These are phyloP conservation scores for Zymoseptoria crescenta DNA, from an alignment of 2,329 filamentous ascomycete genomes.

Conservation along the genomic window DNA sequence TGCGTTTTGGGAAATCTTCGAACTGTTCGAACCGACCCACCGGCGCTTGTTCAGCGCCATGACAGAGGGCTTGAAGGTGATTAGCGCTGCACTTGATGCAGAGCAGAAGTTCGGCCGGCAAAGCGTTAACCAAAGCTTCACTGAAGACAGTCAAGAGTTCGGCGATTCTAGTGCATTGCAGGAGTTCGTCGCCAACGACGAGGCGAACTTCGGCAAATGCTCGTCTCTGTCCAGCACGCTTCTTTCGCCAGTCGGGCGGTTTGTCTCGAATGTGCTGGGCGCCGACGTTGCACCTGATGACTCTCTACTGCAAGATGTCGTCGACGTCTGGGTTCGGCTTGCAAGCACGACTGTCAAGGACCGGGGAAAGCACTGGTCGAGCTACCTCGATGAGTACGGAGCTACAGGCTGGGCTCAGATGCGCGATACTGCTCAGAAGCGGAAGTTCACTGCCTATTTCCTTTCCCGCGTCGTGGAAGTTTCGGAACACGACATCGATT, in stretches of 20 bases:
- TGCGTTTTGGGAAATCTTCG: constrained; percentile 37
- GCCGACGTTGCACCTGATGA: constrained; percentile 50
- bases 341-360: constrained; percentile 41
- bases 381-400: constrained; percentile 49
- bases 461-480: constrained; percentile 34
- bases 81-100: constrained; percentile 34
- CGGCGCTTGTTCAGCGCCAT: constrained; percentile 39
- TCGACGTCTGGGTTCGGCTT: constrained; percentile 49
- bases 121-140: constrained; percentile 29
- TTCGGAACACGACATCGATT: constrained; percentile 37
- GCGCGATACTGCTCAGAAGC: constrained; percentile 38
- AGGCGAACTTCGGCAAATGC: background rate
- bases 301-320: constrained; percentile 41
- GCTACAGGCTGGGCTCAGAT: constrained; percentile 43
- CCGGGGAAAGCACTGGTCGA: constrained; percentile 42
- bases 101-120: constrained; percentile 14
- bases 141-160: constrained; percentile 58
- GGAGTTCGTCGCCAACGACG: constrained; percentile 25
- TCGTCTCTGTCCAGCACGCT: constrained; percentile 34
- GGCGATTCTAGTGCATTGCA: constrained; percentile 51
- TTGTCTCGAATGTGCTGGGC: constrained; percentile 56
- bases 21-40: constrained; percentile 43
- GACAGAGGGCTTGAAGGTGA: constrained; percentile 42
- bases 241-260: constrained; percentile 43
- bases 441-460: constrained; percentile 40